These are phyloP conservation scores for Candida sp. DNA, from an alignment of 1,139 yeast species.

Conservation along the genomic window DNA sequence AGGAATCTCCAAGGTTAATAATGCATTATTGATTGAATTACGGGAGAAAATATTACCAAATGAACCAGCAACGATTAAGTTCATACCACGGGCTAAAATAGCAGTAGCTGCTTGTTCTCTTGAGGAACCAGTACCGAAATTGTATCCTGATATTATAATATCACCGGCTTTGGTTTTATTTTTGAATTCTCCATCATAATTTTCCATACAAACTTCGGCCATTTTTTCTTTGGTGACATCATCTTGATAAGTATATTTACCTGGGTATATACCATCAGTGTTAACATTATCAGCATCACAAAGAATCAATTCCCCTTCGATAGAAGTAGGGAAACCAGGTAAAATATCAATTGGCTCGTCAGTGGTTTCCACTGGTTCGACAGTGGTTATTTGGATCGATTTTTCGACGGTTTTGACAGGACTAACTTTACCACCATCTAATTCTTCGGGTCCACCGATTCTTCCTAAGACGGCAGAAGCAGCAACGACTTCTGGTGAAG, in stretches of 20 bases:
- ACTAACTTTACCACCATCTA: conserved; percentile 54
- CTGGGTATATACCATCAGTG: conserved; percentile 98
- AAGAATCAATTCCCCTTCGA: conserved; percentile 86
- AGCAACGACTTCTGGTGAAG: conserved; percentile 98
- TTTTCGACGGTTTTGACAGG: conserved; percentile 45
- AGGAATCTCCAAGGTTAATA: conserved; percentile 91
- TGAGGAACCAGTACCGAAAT: conserved; percentile 98
- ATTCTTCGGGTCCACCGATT: conserved; percentile 90
- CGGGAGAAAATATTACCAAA: conserved; percentile 96
- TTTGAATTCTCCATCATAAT: conserved; percentile 88
- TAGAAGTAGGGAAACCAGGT: conserved; percentile 85
- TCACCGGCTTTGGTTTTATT: conserved; percentile 82
- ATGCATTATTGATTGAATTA: conserved; percentile 93
- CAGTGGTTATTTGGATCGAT: conserved; percentile 37
- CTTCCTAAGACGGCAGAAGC: conserved; percentile 94
- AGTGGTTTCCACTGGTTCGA: conserved; percentile 24
- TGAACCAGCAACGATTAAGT: conserved; percentile 92
- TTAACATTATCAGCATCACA: conserved; percentile 98
- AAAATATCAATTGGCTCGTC: conserved; percentile 61
- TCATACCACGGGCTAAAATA: conserved; percentile 89
- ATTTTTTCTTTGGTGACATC: conserved; percentile 90
- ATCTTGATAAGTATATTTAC: conserved; percentile 97
- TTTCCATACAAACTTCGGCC: conserved; percentile 99
- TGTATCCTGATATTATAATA: conserved; percentile 86
- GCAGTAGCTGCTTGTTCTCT: conserved; percentile 99